A percentile compares a stretch with the other conserved stretches of the same genome.
These are phyloP conservation scores for Cinchona pubescens DNA, from an alignment of 257 asterid genomes.

Conservation along the genomic window DNA sequence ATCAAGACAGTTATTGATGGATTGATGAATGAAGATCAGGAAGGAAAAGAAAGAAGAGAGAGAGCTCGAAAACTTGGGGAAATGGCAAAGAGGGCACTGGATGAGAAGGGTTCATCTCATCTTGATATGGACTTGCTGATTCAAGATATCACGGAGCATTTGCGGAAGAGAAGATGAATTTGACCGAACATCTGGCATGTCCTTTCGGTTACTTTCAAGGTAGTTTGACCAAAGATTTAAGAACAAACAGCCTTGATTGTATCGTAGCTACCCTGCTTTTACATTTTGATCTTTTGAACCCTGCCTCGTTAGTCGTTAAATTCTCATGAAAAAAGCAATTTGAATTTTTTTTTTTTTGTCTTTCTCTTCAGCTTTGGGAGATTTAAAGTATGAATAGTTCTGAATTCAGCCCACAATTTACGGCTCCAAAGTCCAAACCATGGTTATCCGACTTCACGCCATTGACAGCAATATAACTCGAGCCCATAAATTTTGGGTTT, in stretches of 20 bases:
- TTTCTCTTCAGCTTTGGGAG: no score
- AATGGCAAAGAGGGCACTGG: conserved; percentile 25
- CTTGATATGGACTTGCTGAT: conserved; percentile 21
- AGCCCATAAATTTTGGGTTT: no score
- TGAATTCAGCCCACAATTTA: not conserved
- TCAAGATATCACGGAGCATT: conserved; percentile 13
- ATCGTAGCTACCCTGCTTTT: no score
- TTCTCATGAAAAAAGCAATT: no score
- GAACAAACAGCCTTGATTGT: no score
- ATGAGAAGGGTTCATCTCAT: conserved; percentile 30
- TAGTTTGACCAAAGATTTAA: no score
- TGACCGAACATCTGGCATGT: no score
- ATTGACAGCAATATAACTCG: not conserved
- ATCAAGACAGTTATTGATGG: not conserved
- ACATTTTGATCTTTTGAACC: no score
- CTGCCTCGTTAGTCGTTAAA: no score
- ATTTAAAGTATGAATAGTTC: no score
- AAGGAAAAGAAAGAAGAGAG: conserved; percentile 22
- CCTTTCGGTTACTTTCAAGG: no score
- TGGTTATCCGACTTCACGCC: not conserved
- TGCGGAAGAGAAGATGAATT: not conserved
- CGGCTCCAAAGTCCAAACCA: not conserved
- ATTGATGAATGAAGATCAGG: conserved; percentile 4
- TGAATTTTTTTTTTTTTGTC: no score
- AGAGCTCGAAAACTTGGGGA: conserved; percentile 28